Conservation (phyloP, 108 stramenopile species). For the Hondaea fermentalgiana region DNA sequence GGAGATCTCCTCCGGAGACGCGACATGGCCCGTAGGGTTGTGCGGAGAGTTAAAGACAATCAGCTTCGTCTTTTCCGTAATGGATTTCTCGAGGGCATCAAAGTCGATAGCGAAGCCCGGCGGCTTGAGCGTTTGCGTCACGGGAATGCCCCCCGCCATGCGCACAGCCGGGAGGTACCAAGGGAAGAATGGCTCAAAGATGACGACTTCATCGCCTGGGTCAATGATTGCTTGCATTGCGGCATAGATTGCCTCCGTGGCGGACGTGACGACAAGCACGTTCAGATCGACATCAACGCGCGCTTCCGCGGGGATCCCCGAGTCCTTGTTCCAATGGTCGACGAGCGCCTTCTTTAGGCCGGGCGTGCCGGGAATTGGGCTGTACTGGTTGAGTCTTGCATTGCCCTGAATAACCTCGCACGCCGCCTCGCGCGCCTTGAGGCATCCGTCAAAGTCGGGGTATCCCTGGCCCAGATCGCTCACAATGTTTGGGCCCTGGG, state of each 20-base stretch:
- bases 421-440: not conserved
- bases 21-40: constrained; percentile 90
- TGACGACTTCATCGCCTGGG: constrained; percentile 81
- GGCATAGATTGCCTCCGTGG: constrained; percentile 77
- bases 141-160: constrained; percentile 71
- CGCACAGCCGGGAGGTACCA: constrained; percentile 73
- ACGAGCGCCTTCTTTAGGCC: not conserved
- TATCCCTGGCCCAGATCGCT: not conserved
- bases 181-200: constrained; percentile 96
- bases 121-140: constrained; percentile 59
- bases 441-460: not conserved
- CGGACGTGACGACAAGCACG: constrained; percentile 87
- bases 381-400: not conserved
- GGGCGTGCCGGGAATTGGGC: not conserved
- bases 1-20: constrained; percentile 71
- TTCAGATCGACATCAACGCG: constrained; percentile 22
- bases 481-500: not conserved
- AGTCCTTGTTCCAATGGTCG: not conserved
- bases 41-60: constrained; percentile 89
- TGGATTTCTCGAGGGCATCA: constrained; percentile 50
- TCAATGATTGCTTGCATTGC: constrained; percentile 71
- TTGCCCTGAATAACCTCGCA: not conserved
- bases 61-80: constrained; percentile 72
- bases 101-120: constrained; percentile 73
- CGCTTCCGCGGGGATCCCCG: not conserved